Evolutionary conservation across 371 early-diverging fungal genomes (phyloP), one percentile per base, ranked within the genome.

Genomic region (Apophysomyces sp.): DNA sequence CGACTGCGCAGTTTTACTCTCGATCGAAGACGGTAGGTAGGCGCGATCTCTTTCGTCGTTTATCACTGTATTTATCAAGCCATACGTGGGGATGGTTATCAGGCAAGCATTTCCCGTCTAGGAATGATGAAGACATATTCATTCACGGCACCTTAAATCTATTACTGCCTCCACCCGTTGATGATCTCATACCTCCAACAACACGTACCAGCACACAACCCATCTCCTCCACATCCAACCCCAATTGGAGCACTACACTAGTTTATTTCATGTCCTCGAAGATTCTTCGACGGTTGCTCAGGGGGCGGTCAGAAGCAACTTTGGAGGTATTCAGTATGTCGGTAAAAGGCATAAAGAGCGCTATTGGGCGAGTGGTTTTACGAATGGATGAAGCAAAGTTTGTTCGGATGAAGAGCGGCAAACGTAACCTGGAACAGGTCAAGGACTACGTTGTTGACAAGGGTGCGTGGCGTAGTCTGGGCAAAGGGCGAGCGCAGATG

Each of bases 181-280:
- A 73, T 53, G 80, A 79, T 58, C 72, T 79, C n/a, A 76, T 79
- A 51, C 74, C 74, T 6, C 74, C 76, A 4, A 62, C 65, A 16
- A 79, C 74, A n/a, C 69, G 72, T n/a, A 60, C 74, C 18, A 66
- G 62, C 29, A 72, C 80, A 7, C 62, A 63, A 5, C 74, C 80
- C 0, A 60, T 71, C 8, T 12, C 64, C 12, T 56, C 61, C 15
- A 59, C 56, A 8, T 36, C 65, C 41, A 34, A 31, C 12, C 76
- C 76, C 9, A 57, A 55, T 24, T 76, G 75, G 75, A 66, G 74
- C 32, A 72, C 80, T 15, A 71, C 77, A 2, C 63, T 80, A 0
- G 71, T 70, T 5, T 80, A 80, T 37, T 80, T 67, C 59, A 21
- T 80, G 13, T 80, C 80, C 9, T 40, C 44, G 26, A 74, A 73